Evolutionary conservation across 768 basidiomycete genomes (phyloP), one percentile per base, ranked within the genome.

Genomic region (Rhizopogon rudus): DNA sequence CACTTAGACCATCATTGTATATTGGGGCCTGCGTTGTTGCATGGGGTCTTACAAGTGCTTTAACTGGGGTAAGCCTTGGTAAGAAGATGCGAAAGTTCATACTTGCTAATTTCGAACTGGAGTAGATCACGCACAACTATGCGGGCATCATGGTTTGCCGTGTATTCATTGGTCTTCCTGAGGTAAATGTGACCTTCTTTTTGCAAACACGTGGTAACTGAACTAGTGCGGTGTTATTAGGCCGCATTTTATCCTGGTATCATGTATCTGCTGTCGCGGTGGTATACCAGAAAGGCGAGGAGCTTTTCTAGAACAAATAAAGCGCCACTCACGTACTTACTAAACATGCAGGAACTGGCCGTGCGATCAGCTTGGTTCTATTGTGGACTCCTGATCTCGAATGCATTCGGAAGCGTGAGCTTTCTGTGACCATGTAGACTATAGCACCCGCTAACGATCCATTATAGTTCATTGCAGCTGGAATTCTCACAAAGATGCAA

Each of bases 401-500:
- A 85, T 63, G 85, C 87, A 5, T 86, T 87, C 60, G 84, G 86
- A 44, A 74, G 79, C 44, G 84, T 86, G 53, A 63, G 81, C 63
- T 13, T n/a, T 4, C 13, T 48, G 29, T 29, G 20, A 20, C 40
- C 45, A 16, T 35, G 25, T 41, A n/a, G 7, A 22, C 31, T 14
- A 29, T 28, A 22, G 6, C 29, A 14, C 25, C 17, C 1, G 33
- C 33, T 44, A 44, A 31, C 25, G 8, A 10, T 28, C 25, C 17
- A 22, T 58, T 37, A 17, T 56, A 87, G 81, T 65, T 88, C 6
- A 80, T 89, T 62, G 89, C 87, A 14, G 87, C 87, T n/a, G 88
- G 85, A 10, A 86, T 90, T 52, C 75, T 92, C 14, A 71, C 75
- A 1, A 77, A 75, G 42, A 86, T 90, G 87, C 79, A 91, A 57